phyloP scores from a whole-genome alignment of 768 basidiomycete species.

The Suillus luteus region DNA sequence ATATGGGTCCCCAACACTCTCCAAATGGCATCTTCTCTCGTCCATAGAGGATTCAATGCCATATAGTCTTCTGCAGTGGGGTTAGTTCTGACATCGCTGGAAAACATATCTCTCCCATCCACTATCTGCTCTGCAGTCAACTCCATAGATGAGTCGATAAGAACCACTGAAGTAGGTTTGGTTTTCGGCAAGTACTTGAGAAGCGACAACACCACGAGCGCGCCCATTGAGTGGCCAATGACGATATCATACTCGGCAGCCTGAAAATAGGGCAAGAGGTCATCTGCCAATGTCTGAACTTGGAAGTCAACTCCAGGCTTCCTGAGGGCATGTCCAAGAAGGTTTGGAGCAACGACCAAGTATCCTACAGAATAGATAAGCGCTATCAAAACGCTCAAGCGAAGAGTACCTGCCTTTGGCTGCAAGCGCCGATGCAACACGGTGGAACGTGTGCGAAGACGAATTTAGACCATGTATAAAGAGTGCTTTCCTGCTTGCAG shows the following conservation, averaged over 20 bases:
- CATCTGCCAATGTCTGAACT: constrained; percentile 1
- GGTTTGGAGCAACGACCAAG: constrained; percentile 25
- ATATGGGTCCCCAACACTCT: constrained; percentile 15
- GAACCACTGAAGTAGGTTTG: constrained; percentile 16
- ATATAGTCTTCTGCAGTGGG: constrained; percentile 6
- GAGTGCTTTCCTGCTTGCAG: constrained; percentile 19
- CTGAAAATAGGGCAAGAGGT: constrained; percentile 1
- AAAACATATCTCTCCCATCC: constrained; percentile 7
- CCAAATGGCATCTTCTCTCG: constrained; percentile 8
- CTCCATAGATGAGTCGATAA: constrained; percentile 21
- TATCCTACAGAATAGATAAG: constrained; percentile 19
- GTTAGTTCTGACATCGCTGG: constrained; percentile 1
- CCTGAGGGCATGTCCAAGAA: constrained; percentile 25
- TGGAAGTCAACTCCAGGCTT: constrained; percentile 1
- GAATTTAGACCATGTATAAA: constrained; percentile 23
- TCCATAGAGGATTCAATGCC: constrained; percentile 11
- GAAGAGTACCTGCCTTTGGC: constrained; percentile 18
- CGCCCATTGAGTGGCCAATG: constrained; percentile 28
- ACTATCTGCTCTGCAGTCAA: constrained; percentile 3
- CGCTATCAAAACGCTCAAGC: neutral
- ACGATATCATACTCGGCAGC: constrained; percentile 12
- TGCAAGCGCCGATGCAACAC: constrained; percentile 18
- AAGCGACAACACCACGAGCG: constrained; percentile 14
- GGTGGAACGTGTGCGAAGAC: constrained; percentile 19
- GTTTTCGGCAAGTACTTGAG: constrained; percentile 19